Evolutionary conservation across 2,329 filamentous ascomycete species (phyloP), one percentile per base, ranked within the genome.

Genomic region (Pyrenophora tritici-repentis): DNA sequence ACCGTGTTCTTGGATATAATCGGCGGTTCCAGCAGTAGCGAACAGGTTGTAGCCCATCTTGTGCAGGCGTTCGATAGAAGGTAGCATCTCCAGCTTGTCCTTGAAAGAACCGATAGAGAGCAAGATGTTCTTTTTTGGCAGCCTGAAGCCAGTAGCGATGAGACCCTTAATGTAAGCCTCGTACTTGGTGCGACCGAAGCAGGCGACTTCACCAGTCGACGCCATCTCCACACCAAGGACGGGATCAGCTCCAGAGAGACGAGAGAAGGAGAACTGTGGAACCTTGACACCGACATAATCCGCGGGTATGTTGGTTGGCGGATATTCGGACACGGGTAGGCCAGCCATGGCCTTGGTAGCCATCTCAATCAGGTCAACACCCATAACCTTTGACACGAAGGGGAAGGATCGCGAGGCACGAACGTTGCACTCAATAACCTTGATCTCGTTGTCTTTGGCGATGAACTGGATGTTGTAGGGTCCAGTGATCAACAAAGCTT

Each of bases 401-500:
- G 94, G 94, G 82, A 97, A 97, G 0, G 93, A 97, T 60, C 94
- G 85, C 38, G 94, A 97, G 13, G 94, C 94, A 58, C 94, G 88
- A 54, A 97, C 94, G 68, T 99, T 99, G 78, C 94, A 97, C 78
- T 99, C 94, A 59, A 99, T 99, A 61, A 99, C 94, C 81, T 97
- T 97, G 81, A 99, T 97, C 62, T 97, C 93, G 73, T 97, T 97
- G 74, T 97, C 92, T 80, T 97, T 97, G 67, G 94, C 94, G 67
- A 99, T 99, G 79, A 99, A 97, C 74, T 99, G 94, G 58, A 99
- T 99, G 78, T 99, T 99, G 83, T 89, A 97, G 17, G 94, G 94
- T 42, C 94, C 94, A 34, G 94, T 97, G 49, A 99, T 88, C 72
- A 97, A 97, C 52, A 97, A 83, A 13, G 94, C 93, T 56, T 89